Base-by-base conservation (phyloP, 129 eudicot genomes). In the Ambrosia artemisiifolia region DNA sequence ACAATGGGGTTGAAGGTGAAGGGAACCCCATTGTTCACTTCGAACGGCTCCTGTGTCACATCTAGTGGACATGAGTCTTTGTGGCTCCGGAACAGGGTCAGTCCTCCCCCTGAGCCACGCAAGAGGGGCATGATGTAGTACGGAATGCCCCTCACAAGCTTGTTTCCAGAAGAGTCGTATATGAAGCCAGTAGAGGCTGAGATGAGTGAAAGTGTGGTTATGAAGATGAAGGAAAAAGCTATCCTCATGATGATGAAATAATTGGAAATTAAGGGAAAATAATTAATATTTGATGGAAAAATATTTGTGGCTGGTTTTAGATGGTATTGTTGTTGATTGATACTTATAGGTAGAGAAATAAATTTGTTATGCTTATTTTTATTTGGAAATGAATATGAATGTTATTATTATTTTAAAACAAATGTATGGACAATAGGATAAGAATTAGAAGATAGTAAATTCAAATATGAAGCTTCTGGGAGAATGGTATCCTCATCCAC, bases 61-160 rank as follows among this genome's bases (percentile, higher is more conserved):
- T 63, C 10, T 6, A 77, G 62, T 36, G 81, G 76, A 18, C 81
- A 77, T 0, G 76, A n/a, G 11, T 69, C 7, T 16, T 69, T 77
- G 30, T 4, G 17, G 59, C 16, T 43, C 9, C 3, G 49, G 57
- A 59, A 9, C 2, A 70, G 46, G 14, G 76, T 70, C 30, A 77
- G 81, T 11, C 81, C 81, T 47, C 81, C 81, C 0, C 81, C 81
- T 2, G 71, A 36, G 66, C 76, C 71, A 30, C 81, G 76, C 9
- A 77, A 71, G 76, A 77, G 81, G 65, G 81, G 81, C 71, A 70
- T 56, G 35, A 77, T 77, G 66, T 62, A 63, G 71, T 77, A 77
- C 0, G 81, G 76, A 57, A 62, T 14, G 7, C 76, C 81, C 2
- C 55, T 16, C 10, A 77, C 40, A 55, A 77, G 76, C 38, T 70